Percentiles rank a stretch among this genome's conserved stretches.
phyloP scores from a whole-genome alignment of 1,139 yeast species.

The Candida neerlandica region DNA sequence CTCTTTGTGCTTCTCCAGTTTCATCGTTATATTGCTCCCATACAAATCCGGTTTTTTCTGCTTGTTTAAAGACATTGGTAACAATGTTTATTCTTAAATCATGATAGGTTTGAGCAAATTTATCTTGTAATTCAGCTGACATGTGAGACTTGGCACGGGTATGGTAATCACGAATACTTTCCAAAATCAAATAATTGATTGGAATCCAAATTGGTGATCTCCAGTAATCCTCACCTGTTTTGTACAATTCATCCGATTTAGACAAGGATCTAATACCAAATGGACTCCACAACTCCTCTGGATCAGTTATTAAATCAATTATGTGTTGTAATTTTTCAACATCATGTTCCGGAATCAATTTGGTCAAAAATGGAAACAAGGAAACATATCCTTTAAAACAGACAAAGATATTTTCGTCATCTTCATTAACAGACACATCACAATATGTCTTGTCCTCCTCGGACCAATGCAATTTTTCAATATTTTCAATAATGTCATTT shows the following conservation, averaged over 20 bases:
- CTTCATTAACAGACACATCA: conserved; percentile 77
- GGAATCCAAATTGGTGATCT: conserved; percentile 93
- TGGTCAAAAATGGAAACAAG: conserved; percentile 80
- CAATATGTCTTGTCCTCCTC: conserved; percentile 70
- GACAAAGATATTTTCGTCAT: conserved; percentile 63
- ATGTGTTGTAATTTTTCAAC: conserved; percentile 53
- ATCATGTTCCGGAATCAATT: conserved; percentile 57
- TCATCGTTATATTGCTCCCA: conserved; percentile 89
- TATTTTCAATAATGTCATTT: conserved; percentile 57
- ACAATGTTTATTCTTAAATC: conserved; percentile 69
- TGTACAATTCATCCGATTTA: conserved; percentile 63
- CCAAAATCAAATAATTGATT: conserved; percentile 81
- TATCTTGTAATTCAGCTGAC: conserved; percentile 38
- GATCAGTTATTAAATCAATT: conserved; percentile 62
- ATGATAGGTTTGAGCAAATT: conserved; percentile 45
- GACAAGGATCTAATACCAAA: conserved; percentile 86
- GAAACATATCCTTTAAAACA: conserved; percentile 92
- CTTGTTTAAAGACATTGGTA: conserved; percentile 63
- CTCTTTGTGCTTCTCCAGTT: conserved; percentile 78
- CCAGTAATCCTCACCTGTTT: conserved; percentile 92
- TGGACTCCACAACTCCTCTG: conserved; percentile 74
- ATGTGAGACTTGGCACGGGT: conserved; percentile 21
- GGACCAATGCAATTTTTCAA: conserved; percentile 82
- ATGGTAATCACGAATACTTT: conserved; percentile 62
- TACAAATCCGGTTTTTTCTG: conserved; percentile 77